A percentile compares a stretch with the other conserved stretches of the same genome.
Evolutionary conservation across 768 basidiomycete genomes (phyloP).

Genomic region (Tricholoma hemisulphureum): DNA sequence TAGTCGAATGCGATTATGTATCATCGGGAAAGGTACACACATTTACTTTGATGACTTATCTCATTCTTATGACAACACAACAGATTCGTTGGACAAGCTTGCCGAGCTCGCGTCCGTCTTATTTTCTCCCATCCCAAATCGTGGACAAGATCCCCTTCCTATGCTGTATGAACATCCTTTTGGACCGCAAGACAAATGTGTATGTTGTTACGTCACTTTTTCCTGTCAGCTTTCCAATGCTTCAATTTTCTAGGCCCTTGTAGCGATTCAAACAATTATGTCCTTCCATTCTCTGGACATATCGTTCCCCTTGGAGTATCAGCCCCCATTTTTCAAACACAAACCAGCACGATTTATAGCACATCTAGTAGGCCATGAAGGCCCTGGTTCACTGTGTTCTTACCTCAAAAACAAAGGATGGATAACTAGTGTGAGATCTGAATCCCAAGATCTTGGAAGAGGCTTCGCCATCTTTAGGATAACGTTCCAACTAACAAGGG

Average conservation of each 20-base stretch:
- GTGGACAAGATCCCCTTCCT: slow-evolving; percentile 57
- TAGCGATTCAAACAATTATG: slow-evolving; percentile 88
- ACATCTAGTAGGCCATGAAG: slow-evolving; percentile 90
- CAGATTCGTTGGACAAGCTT: slow-evolving; percentile 77
- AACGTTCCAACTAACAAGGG: slow-evolving; percentile 75
- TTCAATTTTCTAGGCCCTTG: slow-evolving; percentile 55
- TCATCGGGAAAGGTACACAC: slow-evolving; percentile 71
- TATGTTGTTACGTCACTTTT: slow-evolving; percentile 35
- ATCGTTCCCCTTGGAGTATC: slow-evolving; percentile 72
- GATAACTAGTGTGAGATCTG: slow-evolving; percentile 72
- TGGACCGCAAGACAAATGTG: slow-evolving; percentile 68
- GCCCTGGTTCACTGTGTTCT: slow-evolving; percentile 85
- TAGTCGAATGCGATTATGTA: slow-evolving; percentile 74
- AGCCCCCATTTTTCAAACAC: slow-evolving; percentile 70
- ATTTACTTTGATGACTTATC: neutral
- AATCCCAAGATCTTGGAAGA: slow-evolving; percentile 66
- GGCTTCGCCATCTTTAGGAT: slow-evolving; percentile 90
- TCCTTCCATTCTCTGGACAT: slow-evolving; percentile 81
- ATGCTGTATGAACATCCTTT: slow-evolving; percentile 74
- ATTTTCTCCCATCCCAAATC: slow-evolving; percentile 73
- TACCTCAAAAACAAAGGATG: slow-evolving; percentile 89
- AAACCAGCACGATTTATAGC: slow-evolving; percentile 77
- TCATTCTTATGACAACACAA: slow-evolving; percentile 2
- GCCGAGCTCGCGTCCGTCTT: slow-evolving; percentile 56
- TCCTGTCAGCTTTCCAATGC: slow-evolving; percentile 2